Base-by-base conservation (phyloP, 139 green algal species). In the Coccomyxa sp. region DNA sequence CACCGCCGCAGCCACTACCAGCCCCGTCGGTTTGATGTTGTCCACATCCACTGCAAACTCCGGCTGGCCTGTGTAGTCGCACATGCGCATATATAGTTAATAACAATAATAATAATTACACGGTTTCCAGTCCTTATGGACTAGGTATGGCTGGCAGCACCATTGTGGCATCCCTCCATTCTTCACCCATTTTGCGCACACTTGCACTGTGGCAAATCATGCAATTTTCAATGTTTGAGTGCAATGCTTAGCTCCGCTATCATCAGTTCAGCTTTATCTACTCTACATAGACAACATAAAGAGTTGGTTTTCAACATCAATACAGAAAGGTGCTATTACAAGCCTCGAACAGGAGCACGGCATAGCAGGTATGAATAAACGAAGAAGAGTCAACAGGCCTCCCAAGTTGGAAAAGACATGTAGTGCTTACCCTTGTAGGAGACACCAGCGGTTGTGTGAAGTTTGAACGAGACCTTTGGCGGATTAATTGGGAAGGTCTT, bases 11-110 rank as follows among this genome's bases (percentile, higher is more conserved):
- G 14, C 58, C 13, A 77, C n/a, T 25, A 85, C 67, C 80, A 79
- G 38, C 67, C 38, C n/a, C 9, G 38, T 67, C 16, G 80, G 80
- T 67, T 79, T 83, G 18, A 83, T 12, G 38, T 83, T 75, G 80
- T 60, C 80, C 67, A 83, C 67, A 67, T 83, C 71, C 18, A 83
- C n/a, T 31, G 31, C 80, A 30, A 79, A 68, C 31, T 83, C 80
- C n/a, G 80, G 80, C 31, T 32, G 67, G 18, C 80, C 80, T 83
- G 67, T 51, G 38, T 51, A 51, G 38, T 51, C 7, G 38, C 38
- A 51, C 58, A 60, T 18, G 3, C 28, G 9, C 66, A 15, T 15
- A 67, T 81, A 13, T n/a, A 11, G 45, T 67, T 13, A 38, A 10
- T 32, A 25, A 23, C 38, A 58, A 58, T 13, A 45, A 25, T 45